phyloP scores from a whole-genome alignment of 345 rosid genomes.

The Pugionium dolabratum region DNA sequence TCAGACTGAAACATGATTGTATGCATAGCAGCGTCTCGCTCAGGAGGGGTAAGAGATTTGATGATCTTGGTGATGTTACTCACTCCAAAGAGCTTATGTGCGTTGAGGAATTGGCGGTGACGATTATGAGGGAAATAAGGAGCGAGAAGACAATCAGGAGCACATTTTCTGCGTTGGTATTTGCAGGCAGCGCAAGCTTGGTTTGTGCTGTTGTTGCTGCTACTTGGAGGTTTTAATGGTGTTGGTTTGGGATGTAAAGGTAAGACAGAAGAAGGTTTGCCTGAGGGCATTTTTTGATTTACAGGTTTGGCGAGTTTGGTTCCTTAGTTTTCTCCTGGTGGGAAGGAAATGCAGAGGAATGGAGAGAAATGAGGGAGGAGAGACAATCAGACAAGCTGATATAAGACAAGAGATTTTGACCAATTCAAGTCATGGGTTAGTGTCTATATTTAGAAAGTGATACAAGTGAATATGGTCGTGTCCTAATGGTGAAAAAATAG shows the following conservation, averaged over 20 bases:
- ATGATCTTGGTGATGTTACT: slow-evolving; percentile 89
- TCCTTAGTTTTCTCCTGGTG: slow-evolving; percentile 51
- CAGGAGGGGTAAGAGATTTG: slow-evolving; percentile 53
- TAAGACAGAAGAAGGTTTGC: slow-evolving; percentile 60
- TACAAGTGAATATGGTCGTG: slow-evolving; percentile 36
- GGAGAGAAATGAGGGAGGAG: slow-evolving; percentile 55
- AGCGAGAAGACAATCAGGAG: slow-evolving; percentile 91
- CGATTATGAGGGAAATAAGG: slow-evolving; percentile 93
- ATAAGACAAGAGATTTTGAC: slow-evolving; percentile 42
- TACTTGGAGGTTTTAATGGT: slow-evolving; percentile 40
- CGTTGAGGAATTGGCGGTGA: slow-evolving; percentile 83
- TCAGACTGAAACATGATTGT: slow-evolving; percentile 87
- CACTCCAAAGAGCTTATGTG: slow-evolving; percentile 91
- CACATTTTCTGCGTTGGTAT: slow-evolving; percentile 91
- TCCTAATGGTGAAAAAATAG: slow-evolving; percentile 40
- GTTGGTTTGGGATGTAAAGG: slow-evolving; percentile 43
- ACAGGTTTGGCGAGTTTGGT: slow-evolving; percentile 35
- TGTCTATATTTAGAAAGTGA: slow-evolving; percentile 39
- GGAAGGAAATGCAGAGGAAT: slow-evolving; percentile 43
- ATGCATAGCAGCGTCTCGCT: slow-evolving; percentile 80
- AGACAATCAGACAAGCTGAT: slow-evolving; percentile 32
- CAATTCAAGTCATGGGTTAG: slow-evolving; percentile 41
- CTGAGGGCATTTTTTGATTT: slow-evolving; percentile 54
- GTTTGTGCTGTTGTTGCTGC: slow-evolving; percentile 46
- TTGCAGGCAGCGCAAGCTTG: slow-evolving; percentile 98